These are phyloP conservation scores for Candida sp. DNA, from an alignment of 1,139 yeast genomes.

Conservation along the genomic window DNA sequence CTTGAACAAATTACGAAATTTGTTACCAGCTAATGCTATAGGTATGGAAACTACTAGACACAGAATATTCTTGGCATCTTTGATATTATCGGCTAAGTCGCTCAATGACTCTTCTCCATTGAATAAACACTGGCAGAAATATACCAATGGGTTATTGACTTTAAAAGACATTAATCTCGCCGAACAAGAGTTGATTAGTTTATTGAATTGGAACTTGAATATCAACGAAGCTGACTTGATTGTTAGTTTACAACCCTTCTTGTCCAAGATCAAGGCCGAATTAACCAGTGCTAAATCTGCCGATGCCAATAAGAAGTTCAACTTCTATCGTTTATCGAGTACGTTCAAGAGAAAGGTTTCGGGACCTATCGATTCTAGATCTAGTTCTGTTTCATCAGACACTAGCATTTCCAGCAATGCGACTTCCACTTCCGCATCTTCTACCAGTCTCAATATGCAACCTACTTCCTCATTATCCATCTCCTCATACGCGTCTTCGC, in stretches of 20 bases:
- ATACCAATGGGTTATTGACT: constrained; percentile 78
- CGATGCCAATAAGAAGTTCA: constrained; percentile 30
- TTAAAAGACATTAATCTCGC: constrained; percentile 84
- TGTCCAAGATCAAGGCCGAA: constrained; percentile 59
- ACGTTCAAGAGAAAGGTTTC: constrained; percentile 13
- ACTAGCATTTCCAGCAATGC: not conserved
- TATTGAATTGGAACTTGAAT: constrained; percentile 80
- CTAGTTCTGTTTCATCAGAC: constrained; percentile 9
- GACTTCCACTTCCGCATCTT: not conserved
- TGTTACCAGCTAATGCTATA: constrained; percentile 83
- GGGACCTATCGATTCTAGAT: constrained; percentile 3
- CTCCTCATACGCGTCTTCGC: constrained; percentile 9
- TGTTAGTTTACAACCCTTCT: constrained; percentile 68
- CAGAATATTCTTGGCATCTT: constrained; percentile 83
- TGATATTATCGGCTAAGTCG: constrained; percentile 86
- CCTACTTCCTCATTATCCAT: constrained; percentile 3
- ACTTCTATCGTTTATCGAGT: constrained; percentile 38
- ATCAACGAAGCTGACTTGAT: constrained; percentile 69
- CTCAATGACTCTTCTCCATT: constrained; percentile 92
- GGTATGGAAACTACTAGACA: constrained; percentile 96
- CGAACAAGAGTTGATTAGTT: constrained; percentile 79
- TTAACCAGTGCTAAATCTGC: constrained; percentile 24
- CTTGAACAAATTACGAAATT: constrained; percentile 67
- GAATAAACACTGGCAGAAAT: constrained; percentile 93
- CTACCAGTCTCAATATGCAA: not conserved